Evolutionary conservation across 179 eudicot genomes (phyloP).

Genomic region (Pouteria campechiana): DNA sequence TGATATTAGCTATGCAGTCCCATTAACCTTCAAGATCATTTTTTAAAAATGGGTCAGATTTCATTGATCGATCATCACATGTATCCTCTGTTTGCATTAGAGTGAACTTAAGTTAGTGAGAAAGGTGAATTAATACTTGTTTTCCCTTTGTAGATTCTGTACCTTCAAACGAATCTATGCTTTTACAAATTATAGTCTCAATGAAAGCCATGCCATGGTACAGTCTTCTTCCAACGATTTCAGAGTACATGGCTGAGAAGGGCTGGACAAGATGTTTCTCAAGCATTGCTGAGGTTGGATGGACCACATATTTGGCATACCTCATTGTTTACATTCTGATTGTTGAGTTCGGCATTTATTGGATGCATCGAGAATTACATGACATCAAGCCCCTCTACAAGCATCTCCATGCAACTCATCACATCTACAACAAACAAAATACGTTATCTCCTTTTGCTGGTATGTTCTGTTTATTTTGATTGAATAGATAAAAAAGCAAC

Average conservation of each 20-base stretch:
- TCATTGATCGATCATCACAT: too few relatives aligned
- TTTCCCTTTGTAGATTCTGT: conserved; percentile 57
- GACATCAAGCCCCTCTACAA: conserved; percentile 82
- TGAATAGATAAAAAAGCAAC: too few relatives aligned
- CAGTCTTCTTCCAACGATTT: conserved; percentile 43
- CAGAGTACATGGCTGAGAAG: conserved; percentile 55
- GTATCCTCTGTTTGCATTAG: too few relatives aligned
- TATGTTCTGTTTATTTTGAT: conserved; percentile 10
- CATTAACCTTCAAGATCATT: too few relatives aligned
- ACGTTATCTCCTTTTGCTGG: conserved; percentile 98
- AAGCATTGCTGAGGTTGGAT: conserved; percentile 47
- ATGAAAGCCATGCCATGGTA: conserved; percentile 98
- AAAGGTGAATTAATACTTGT: too few relatives aligned
- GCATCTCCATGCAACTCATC: conserved; percentile 83
- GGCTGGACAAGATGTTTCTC: conserved; percentile 81
- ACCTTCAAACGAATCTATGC: conserved; percentile 63
- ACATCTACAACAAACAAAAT: conserved; percentile 86
- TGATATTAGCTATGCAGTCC: too few relatives aligned
- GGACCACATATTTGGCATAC: conserved; percentile 29
- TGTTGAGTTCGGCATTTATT: conserved; percentile 76
- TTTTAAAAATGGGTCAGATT: too few relatives aligned
- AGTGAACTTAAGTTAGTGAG: too few relatives aligned
- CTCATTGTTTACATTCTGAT: conserved; percentile 34
- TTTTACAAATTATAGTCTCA: conserved; percentile 67
- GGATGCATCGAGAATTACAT: conserved; percentile 79